phyloP scores from a whole-genome alignment of 2,329 filamentous ascomycete genomes.

The Alternaria triticimaculans region DNA sequence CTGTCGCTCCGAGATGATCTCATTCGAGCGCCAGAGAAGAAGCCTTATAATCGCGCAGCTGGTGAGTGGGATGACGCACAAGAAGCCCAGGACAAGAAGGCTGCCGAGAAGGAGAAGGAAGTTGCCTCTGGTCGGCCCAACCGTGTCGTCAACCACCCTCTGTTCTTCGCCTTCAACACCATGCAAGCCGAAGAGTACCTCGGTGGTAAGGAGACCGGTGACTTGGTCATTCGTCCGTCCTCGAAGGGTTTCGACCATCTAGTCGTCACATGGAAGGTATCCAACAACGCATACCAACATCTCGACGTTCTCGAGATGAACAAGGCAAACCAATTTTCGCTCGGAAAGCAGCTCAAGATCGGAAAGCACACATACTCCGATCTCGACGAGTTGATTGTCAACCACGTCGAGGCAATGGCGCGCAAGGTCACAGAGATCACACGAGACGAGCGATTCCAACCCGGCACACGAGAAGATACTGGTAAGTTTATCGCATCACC shows the following conservation, averaged over 20 bases:
- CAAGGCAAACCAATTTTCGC: constrained; percentile 95
- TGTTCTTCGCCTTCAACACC: constrained; percentile 93
- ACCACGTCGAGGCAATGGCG: constrained; percentile 97
- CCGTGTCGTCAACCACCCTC: constrained; percentile 95
- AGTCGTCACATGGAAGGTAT: constrained; percentile 97
- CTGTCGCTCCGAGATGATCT: constrained; percentile 84
- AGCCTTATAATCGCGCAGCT: constrained; percentile 68
- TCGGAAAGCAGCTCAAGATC: constrained; percentile 84
- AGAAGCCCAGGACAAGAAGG: constrained; percentile 77
- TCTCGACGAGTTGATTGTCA: constrained; percentile 95
- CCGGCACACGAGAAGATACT: constrained; percentile 77
- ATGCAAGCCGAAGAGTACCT: constrained; percentile 93
- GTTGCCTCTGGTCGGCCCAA: constrained; percentile 84
- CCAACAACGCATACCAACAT: constrained; percentile 95
- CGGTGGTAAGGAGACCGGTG: constrained; percentile 82
- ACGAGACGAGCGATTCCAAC: constrained; percentile 91
- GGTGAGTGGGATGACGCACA: constrained; percentile 87
- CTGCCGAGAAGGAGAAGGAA: constrained; percentile 84
- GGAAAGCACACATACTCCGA: constrained; percentile 93
- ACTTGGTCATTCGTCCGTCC: constrained; percentile 93
- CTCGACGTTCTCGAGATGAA: constrained; percentile 96
- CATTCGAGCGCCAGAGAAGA: constrained; percentile 65
- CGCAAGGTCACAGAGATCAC: constrained; percentile 97
- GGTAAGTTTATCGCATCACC: constrained; percentile 58
- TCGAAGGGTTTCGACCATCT: constrained; percentile 96